phyloP scores from a whole-genome alignment of 139 green algal species.

The Chlamydomonas sp. region DNA sequence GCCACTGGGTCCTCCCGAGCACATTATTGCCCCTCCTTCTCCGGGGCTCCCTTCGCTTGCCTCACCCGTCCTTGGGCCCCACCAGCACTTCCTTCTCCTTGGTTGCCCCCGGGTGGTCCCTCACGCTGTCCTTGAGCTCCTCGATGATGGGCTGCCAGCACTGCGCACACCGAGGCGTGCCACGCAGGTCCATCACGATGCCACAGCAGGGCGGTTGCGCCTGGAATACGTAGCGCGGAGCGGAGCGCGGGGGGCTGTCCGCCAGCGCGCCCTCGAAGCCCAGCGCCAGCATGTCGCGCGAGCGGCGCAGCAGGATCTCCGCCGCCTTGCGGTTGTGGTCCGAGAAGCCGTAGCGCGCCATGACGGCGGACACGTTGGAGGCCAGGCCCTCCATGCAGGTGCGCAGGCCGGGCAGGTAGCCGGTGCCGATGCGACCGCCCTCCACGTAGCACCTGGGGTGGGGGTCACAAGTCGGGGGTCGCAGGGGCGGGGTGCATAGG shows the following conservation, averaged over 20 bases:
- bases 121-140: background rate
- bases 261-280: constrained; percentile 29
- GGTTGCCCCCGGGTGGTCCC: background rate
- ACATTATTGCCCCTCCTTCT: too few species aligned
- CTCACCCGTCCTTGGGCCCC: background rate
- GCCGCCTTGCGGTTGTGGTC: constrained; percentile 14
- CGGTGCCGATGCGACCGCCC: background rate
- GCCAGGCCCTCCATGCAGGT: constrained; percentile 7
- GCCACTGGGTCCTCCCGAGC: too few species aligned
- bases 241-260: background rate
- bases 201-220: constrained; percentile 34
- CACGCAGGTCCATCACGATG: constrained; percentile 7
- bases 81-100: constrained; percentile 7
- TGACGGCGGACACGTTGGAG: constrained; percentile 1
- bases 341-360: constrained; percentile 28
- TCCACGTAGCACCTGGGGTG: constrained; percentile 6
- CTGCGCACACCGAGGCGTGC: background rate
- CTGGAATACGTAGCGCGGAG: background rate
- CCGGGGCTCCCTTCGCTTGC: too few species aligned
- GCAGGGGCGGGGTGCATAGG: background rate
- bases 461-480: background rate
- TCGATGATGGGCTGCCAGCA: constrained; percentile 24
- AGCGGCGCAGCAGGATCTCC: constrained; percentile 23
- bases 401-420: background rate
- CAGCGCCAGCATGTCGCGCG: constrained; percentile 23